phyloP scores from a whole-genome alignment of 2,329 filamentous ascomycete species.

The Sarocladium kiliense region DNA sequence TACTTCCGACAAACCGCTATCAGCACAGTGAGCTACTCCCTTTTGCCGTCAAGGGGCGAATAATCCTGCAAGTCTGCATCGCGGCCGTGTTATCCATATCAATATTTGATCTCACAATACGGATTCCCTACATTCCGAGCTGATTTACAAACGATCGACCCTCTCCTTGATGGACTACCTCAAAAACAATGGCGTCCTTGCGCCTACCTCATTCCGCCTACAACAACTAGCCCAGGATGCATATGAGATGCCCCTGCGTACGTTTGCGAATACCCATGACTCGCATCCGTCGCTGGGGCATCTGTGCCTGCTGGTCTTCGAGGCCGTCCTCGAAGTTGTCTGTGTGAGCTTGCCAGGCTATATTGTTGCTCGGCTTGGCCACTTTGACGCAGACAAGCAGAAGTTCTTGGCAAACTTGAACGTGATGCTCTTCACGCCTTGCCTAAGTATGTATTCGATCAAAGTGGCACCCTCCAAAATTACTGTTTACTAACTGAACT shows the following conservation, averaged over 20 bases:
- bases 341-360: constrained; percentile 94
- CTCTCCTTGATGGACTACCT: constrained; percentile 29
- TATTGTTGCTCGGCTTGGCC: constrained; percentile 80
- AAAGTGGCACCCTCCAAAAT: not conserved
- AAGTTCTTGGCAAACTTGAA: constrained; percentile 97
- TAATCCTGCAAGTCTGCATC: not conserved
- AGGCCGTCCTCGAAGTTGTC: constrained; percentile 90
- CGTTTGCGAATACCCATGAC: constrained; percentile 37
- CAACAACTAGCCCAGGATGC: constrained; percentile 29
- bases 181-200: constrained; percentile 26
- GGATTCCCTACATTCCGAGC: not conserved
- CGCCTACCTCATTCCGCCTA: constrained; percentile 42
- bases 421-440: constrained; percentile 93
- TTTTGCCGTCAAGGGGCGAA: not conserved
- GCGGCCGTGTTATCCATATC: not conserved
- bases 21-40: not conserved
- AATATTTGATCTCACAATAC: too few species aligned
- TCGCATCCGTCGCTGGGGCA: constrained; percentile 63
- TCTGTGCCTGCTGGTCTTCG: constrained; percentile 79
- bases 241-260: constrained; percentile 36
- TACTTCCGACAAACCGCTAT: not conserved
- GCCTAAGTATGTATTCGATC: constrained; percentile 64
- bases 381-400: constrained; percentile 93
- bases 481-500: not conserved
- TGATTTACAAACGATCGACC: not conserved